phyloP scores from a whole-genome alignment of 2,329 filamentous ascomycete species.

The Thielaviopsis euricoi region DNA sequence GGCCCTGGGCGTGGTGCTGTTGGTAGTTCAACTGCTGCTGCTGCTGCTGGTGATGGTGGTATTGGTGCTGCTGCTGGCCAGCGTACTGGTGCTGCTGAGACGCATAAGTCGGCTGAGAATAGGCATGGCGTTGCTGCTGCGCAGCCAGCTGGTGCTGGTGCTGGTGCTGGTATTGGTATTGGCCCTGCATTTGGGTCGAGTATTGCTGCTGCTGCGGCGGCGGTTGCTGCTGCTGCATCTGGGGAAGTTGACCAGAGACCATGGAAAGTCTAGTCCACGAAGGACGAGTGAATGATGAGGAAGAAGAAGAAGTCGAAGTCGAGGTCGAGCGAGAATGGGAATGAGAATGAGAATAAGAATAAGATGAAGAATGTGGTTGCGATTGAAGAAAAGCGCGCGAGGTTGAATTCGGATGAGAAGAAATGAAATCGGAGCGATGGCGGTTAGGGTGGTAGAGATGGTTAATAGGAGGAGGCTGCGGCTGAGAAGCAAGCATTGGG shows the following conservation, averaged over 20 bases:
- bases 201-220: background rate
- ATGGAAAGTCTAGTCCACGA: conserved; percentile 4
- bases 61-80: conserved; percentile 5
- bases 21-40: conserved; percentile 4
- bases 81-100: conserved; percentile 9
- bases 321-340: conserved; percentile 32
- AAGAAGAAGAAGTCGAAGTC: conserved; percentile 39
- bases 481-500: conserved; percentile 10
- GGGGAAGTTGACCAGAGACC: conserved; percentile 8
- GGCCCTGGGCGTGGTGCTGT: conserved; percentile 16
- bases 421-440: background rate
- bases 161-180: conserved; percentile 8
- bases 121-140: conserved; percentile 8
- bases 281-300: conserved; percentile 23
- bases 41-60: background rate
- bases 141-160: conserved; percentile 6
- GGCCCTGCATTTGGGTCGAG: conserved; percentile 2
- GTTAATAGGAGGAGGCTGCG: conserved; percentile 4
- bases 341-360: background rate
- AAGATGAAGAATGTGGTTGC: conserved; percentile 25
- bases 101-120: conserved; percentile 4
- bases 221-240: conserved; percentile 5
- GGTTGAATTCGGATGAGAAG: background rate
- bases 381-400: background rate
- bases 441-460: conserved; percentile 1